A percentile compares a stretch with the other conserved stretches of the same genome.
Evolutionary conservation across 2,329 filamentous ascomycete species (phyloP).

Genomic region (Neofusicoccum laricinum): DNA sequence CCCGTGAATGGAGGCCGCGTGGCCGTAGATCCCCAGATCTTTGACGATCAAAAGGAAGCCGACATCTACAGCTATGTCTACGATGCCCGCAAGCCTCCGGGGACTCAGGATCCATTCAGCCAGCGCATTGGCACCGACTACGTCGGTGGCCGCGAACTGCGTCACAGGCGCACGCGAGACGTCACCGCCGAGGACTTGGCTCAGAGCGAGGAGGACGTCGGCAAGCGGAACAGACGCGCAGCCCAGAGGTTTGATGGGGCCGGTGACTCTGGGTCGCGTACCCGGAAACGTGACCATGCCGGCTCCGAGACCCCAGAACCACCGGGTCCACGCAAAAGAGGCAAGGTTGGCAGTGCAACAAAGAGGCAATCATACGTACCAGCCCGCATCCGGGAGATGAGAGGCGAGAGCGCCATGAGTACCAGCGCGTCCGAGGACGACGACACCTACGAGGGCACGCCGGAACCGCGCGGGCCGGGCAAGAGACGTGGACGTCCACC

Average conservation of each 20-base stretch:
- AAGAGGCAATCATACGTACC: conserved; percentile 27
- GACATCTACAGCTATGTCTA: conserved; percentile 60
- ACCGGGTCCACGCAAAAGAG: conserved; percentile 27
- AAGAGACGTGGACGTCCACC: conserved; percentile 36
- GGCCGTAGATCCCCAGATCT: conserved; percentile 47
- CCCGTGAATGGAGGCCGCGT: conserved; percentile 47
- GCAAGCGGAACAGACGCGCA: conserved; percentile 34
- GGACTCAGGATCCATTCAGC: conserved; percentile 56
- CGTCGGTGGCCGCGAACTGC: conserved; percentile 45
- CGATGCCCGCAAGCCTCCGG: conserved; percentile 49
- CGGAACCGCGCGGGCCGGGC: conserved; percentile 19
- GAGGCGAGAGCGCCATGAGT: conserved; percentile 36
- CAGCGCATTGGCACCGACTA: conserved; percentile 48
- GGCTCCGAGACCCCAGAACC: conserved; percentile 36
- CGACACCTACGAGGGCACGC: conserved; percentile 12
- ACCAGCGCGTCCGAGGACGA: conserved; percentile 29
- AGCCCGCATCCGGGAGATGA: conserved; percentile 46
- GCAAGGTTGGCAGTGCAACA: conserved; percentile 24
- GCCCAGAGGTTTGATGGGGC: conserved; percentile 33
- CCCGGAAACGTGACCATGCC: conserved; percentile 17
- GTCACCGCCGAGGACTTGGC: conserved; percentile 21
- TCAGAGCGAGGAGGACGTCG: conserved; percentile 37
- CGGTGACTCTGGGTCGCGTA: conserved; percentile 20
- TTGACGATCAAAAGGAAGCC: conserved; percentile 60
- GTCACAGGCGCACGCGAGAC: conserved; percentile 42